phyloP scores from a whole-genome alignment of 768 basidiomycete genomes.

The Nidularia pulvinata region DNA sequence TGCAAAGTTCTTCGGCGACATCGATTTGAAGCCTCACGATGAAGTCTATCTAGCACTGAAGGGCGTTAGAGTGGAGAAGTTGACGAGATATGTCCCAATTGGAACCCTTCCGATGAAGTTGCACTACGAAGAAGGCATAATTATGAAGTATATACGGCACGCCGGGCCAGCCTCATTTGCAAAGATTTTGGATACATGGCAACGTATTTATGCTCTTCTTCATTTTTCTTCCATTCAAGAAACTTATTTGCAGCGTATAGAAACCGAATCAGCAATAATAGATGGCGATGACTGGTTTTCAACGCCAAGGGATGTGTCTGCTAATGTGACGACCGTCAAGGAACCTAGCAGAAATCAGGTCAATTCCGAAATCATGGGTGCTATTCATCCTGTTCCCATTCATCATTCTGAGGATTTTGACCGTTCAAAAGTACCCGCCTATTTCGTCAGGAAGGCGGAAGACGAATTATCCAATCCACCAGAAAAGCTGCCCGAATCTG shows the following conservation, averaged over 20 bases:
- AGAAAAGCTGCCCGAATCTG: neutral
- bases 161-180: too few relatives aligned
- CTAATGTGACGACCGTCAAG: neutral
- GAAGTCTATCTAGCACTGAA: constrained; percentile 46
- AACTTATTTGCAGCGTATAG: neutral
- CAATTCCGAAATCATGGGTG: neutral
- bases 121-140: constrained; percentile 38
- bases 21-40: constrained; percentile 40
- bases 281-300: neutral
- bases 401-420: neutral
- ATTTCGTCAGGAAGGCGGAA: neutral
- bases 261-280: neutral
- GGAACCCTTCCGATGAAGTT: constrained; percentile 38
- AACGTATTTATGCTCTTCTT: constrained; percentile 24
- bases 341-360: neutral
- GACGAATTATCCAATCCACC: neutral
- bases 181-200: constrained; percentile 33
- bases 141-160: constrained; percentile 8
- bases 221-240: neutral
- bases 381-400: too few relatives aligned
- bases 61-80: constrained; percentile 31
- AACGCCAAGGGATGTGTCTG: neutral
- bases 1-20: constrained; percentile 23
- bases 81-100: constrained; percentile 16
- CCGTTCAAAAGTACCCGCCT: neutral